A percentile compares a stretch with the other conserved stretches of the same genome.
Evolutionary conservation across 2,329 filamentous ascomycete species (phyloP).

Genomic region (Raffaelea deltoideospora): DNA sequence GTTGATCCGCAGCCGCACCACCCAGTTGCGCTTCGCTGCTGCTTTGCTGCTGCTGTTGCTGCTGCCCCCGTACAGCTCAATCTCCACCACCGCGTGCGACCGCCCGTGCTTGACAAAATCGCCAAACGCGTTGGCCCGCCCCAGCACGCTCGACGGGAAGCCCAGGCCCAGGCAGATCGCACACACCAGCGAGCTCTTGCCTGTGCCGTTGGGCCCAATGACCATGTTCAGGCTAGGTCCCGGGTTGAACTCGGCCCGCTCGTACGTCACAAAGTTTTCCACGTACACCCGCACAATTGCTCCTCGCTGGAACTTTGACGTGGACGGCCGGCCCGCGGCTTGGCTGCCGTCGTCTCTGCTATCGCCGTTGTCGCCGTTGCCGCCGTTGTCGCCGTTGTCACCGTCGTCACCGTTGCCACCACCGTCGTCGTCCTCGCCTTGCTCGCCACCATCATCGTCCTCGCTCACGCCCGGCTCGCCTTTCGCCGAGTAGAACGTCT

Average conservation of each 20-base stretch:
- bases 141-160: constrained; percentile 67
- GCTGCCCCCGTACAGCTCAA: constrained; percentile 61
- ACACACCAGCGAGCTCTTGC: constrained; percentile 93
- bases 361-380: constrained; percentile 3
- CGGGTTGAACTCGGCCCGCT: constrained; percentile 75
- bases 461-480: constrained; percentile 4
- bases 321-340: constrained; percentile 5
- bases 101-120: constrained; percentile 91
- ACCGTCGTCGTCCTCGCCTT: constrained; percentile 4
- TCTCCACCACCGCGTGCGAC: constrained; percentile 66
- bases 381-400: constrained; percentile 1
- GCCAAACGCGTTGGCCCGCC: constrained; percentile 67
- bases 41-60: constrained; percentile 26
- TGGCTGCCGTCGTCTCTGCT: constrained; percentile 4
- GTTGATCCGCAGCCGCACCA: constrained; percentile 63
- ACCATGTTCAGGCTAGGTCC: constrained; percentile 96
- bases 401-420: constrained; percentile 9
- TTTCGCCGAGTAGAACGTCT: constrained; percentile 6
- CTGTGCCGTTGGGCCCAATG: constrained; percentile 95
- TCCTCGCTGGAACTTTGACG: constrained; percentile 47
- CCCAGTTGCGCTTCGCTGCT: constrained; percentile 51
- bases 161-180: constrained; percentile 89
- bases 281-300: constrained; percentile 80
- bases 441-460: constrained; percentile 1
- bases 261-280: constrained; percentile 89